Evolutionary conservation across 768 basidiomycete species (phyloP).

Genomic region (Russula olivacea): DNA sequence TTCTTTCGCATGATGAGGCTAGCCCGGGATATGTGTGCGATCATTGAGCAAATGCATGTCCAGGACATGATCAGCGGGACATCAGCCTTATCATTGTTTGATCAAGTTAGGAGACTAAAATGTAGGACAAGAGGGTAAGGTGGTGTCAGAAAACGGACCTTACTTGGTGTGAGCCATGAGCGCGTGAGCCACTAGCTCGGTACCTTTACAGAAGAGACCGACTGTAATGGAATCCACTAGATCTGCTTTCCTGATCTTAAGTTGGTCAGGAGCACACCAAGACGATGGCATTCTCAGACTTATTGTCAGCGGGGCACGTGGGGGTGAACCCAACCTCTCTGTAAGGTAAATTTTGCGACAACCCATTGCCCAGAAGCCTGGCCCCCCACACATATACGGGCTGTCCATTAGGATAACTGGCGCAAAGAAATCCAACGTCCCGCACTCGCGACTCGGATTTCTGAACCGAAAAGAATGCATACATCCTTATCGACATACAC

Average conservation of each 20-base stretch:
- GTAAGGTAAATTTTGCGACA: not conserved
- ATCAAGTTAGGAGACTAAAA: too few relatives aligned
- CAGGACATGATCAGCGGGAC: not conserved
- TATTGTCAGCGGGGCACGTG: not conserved
- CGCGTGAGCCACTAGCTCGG: not conserved
- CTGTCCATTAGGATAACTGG: not conserved
- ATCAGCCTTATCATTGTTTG: too few relatives aligned
- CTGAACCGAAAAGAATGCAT: not conserved
- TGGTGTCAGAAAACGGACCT: too few relatives aligned
- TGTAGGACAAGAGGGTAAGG: not conserved
- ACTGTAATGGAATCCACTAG: not conserved
- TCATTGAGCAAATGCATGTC: not conserved
- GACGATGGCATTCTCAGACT: not conserved
- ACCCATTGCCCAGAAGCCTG: constrained; percentile 1
- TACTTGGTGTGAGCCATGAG: not conserved
- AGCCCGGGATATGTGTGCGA: not conserved
- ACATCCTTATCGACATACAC: not conserved
- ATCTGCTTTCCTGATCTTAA: not conserved
- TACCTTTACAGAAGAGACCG: not conserved
- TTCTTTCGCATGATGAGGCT: not conserved
- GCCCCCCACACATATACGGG: not conserved
- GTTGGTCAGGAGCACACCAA: not conserved
- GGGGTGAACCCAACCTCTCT: not conserved
- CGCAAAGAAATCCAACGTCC: not conserved
- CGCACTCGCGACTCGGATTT: not conserved